Percentiles rank a stretch among this genome's conserved stretches.
phyloP scores from a whole-genome alignment of 805 yeast species.

The Hanseniaspora guilliermondii region DNA sequence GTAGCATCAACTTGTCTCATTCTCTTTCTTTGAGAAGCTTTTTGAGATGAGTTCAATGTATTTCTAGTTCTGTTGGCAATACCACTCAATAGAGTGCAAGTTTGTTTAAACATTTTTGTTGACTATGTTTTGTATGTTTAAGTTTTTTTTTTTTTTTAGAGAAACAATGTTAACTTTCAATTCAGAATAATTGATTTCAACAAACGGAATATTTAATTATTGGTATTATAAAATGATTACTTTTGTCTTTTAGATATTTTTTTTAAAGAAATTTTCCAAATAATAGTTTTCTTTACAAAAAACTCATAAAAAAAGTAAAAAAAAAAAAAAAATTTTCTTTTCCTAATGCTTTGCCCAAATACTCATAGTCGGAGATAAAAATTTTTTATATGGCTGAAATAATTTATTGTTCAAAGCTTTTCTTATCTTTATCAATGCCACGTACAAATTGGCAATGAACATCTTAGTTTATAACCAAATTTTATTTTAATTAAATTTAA shows the following conservation, averaged over 20 bases:
- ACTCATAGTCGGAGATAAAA: not conserved
- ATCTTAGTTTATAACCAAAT: no score
- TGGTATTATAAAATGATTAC: not conserved
- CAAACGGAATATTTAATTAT: no score
- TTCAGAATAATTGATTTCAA: no score
- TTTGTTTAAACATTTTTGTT: slow-evolving; percentile 19
- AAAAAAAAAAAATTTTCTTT: not conserved
- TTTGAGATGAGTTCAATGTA: slow-evolving; percentile 68
- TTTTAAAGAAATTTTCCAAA: not conserved
- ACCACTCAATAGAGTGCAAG: slow-evolving; percentile 25
- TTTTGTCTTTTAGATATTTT: not conserved
- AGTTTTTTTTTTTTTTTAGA: no score
- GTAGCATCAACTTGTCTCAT: slow-evolving; percentile 71
- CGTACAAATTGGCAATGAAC: no score
- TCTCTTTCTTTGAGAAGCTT: slow-evolving; percentile 72
- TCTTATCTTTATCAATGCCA: no score
- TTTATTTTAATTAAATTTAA: no score
- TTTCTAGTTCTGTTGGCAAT: slow-evolving; percentile 53
- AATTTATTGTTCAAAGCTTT: not conserved
- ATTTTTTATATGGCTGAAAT: not conserved
- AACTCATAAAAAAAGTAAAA: not conserved
- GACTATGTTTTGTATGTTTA: not conserved
- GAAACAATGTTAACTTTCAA: no score
- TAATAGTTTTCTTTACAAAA: not conserved
- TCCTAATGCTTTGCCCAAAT: not conserved